Evolutionary conservation across 768 basidiomycete species (phyloP).

Genomic region (Suillus occidentalis): DNA sequence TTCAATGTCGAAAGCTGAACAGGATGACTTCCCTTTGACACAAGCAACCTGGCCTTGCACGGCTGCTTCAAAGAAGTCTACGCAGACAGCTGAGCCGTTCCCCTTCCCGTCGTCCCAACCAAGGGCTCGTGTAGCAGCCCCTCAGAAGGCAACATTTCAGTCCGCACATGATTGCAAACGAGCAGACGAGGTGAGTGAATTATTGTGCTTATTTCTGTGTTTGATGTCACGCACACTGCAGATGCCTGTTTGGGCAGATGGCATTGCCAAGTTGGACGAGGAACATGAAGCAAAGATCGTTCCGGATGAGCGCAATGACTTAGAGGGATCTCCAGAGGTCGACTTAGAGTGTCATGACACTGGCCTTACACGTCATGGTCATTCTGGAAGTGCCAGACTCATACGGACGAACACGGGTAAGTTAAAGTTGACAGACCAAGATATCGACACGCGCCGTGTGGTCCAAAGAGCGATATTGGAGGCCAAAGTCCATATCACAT

Average conservation of each 20-base stretch:
- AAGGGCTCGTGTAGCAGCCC: too few species aligned
- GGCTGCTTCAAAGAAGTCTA: too few species aligned
- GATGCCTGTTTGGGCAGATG: background rate
- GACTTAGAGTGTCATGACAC: background rate
- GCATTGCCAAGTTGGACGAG: background rate
- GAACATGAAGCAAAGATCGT: background rate
- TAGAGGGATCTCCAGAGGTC: background rate
- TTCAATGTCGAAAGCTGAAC: too few species aligned
- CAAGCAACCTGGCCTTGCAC: too few species aligned
- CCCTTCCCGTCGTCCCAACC: too few species aligned
- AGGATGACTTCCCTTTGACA: too few species aligned
- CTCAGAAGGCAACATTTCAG: too few species aligned
- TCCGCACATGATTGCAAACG: too few species aligned
- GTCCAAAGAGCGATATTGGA: background rate
- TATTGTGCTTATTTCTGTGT: too few species aligned
- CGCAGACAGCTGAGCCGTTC: too few species aligned
- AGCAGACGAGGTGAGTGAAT: too few species aligned
- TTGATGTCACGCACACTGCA: background rate
- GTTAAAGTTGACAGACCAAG: background rate
- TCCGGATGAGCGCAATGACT: background rate
- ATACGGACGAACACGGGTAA: background rate
- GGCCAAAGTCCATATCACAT: background rate
- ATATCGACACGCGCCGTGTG: background rate
- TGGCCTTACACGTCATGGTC: background rate
- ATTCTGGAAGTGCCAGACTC: background rate